A percentile compares a stretch with the other conserved stretches of the same genome.
phyloP scores from a whole-genome alignment of 148 eudicot species.

The Fagopyrum tataricum region DNA sequence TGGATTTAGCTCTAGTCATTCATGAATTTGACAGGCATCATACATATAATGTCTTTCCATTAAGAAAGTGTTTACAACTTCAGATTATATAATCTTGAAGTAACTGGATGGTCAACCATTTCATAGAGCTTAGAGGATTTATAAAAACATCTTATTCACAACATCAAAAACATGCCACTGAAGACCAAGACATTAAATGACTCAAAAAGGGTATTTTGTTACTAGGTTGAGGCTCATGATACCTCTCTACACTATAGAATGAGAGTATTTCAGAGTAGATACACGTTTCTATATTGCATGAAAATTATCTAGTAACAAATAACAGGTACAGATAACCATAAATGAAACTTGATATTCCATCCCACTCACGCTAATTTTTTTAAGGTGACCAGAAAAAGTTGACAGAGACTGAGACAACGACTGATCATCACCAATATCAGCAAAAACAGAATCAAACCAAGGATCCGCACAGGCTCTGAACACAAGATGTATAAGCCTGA shows the following conservation, averaged over 20 bases:
- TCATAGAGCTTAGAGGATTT: background rate
- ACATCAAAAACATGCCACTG: background rate
- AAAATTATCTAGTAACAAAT: background rate
- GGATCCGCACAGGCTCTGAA: constrained; percentile 69
- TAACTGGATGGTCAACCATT: background rate
- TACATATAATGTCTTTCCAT: background rate
- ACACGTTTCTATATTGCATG: background rate
- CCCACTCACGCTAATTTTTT: constrained; percentile 81
- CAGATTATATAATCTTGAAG: background rate
- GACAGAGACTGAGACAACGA: constrained; percentile 91
- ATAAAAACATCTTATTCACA: background rate
- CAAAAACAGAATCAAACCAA: constrained; percentile 90
- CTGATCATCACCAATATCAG: constrained; percentile 98
- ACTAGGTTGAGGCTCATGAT: background rate
- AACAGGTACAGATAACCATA: background rate
- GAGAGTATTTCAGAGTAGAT: background rate
- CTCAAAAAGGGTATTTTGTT: background rate
- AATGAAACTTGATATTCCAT: background rate
- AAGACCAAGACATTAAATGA: background rate
- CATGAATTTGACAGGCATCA: background rate
- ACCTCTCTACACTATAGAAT: background rate
- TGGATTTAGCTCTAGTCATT: constrained; percentile 4
- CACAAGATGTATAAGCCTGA: constrained; percentile 81
- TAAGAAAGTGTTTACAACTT: background rate
- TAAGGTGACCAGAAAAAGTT: constrained; percentile 96